Conservation (phyloP, 2,329 filamentous ascomycete genomes). For the Hypoxylon sp. region DNA sequence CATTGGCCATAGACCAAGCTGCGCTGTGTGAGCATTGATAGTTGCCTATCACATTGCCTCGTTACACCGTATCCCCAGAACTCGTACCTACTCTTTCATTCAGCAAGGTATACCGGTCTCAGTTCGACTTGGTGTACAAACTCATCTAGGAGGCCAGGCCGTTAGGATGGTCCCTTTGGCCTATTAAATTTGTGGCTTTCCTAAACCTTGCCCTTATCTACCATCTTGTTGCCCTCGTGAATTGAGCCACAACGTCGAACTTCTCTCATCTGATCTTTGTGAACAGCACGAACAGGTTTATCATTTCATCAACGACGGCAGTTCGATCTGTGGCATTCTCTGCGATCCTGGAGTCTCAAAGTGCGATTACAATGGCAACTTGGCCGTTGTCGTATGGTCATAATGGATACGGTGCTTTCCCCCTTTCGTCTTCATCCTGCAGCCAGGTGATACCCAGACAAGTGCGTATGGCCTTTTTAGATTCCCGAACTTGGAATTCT, state of each 20-base stretch:
- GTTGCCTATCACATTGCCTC: slow-evolving; percentile 9
- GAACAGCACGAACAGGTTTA: slow-evolving; percentile 23
- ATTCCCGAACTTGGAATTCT: slow-evolving; percentile 40
- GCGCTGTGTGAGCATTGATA: slow-evolving; percentile 4
- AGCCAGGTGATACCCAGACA: slow-evolving; percentile 48
- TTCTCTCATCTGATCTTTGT: slow-evolving; percentile 28
- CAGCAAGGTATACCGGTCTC: slow-evolving; percentile 23
- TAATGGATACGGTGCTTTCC: slow-evolving; percentile 44
- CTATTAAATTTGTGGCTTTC: slow-evolving; percentile 27
- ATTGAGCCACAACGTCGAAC: slow-evolving; percentile 32
- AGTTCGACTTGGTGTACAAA: slow-evolving; percentile 32
- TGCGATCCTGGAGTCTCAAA: slow-evolving; percentile 32
- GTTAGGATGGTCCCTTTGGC: slow-evolving; percentile 10
- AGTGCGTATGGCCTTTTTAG: slow-evolving; percentile 23
- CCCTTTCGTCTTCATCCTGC: slow-evolving; percentile 47
- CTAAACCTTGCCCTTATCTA: slow-evolving; percentile 21
- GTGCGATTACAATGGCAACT: slow-evolving; percentile 38
- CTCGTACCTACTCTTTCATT: not conserved
- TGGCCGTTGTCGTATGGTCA: slow-evolving; percentile 45
- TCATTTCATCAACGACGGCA: slow-evolving; percentile 38
- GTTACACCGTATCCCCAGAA: slow-evolving; percentile 18
- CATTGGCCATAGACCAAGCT: slow-evolving; percentile 13
- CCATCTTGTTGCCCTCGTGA: slow-evolving; percentile 28
- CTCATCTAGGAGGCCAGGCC: slow-evolving; percentile 6
- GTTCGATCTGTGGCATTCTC: slow-evolving; percentile 42